These are phyloP conservation scores for Penicillium brasilianum DNA, from an alignment of 2,329 filamentous ascomycete genomes.

Conservation along the genomic window DNA sequence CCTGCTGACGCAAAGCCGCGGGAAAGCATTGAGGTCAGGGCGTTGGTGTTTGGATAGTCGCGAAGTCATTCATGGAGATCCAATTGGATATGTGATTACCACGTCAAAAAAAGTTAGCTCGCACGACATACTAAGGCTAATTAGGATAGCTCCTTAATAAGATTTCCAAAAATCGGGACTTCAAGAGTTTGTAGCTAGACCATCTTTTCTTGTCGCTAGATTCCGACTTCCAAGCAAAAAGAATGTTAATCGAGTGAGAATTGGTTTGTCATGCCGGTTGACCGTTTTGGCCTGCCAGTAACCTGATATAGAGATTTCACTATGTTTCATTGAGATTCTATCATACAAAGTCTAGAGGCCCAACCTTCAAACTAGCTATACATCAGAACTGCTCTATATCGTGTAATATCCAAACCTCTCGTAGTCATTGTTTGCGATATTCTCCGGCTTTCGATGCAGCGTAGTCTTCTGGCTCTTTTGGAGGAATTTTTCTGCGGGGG, in stretches of 20 bases:
- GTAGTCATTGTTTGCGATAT: not conserved
- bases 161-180: too few relatives aligned
- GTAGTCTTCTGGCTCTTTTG: conserved; percentile 1
- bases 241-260: too few relatives aligned
- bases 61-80: not conserved
- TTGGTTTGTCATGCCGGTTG: too few relatives aligned
- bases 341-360: not conserved
- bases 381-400: conserved; percentile 1
- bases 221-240: too few relatives aligned
- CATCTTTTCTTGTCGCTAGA: too few relatives aligned
- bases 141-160: too few relatives aligned
- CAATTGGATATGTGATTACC: too few relatives aligned
- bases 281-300: too few relatives aligned
- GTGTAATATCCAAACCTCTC: conserved; percentile 10
- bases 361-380: not conserved
- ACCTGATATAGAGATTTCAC: not conserved
- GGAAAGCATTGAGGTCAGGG: not conserved
- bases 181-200: not conserved
- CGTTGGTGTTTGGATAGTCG: not conserved
- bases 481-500: conserved; percentile 23
- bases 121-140: too few relatives aligned
- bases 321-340: not conserved
- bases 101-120: too few relatives aligned
- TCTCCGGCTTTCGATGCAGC: not conserved
- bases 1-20: not conserved